Base-by-base conservation (phyloP, 2,329 filamentous ascomycete species). In the Cadophora sp. region DNA sequence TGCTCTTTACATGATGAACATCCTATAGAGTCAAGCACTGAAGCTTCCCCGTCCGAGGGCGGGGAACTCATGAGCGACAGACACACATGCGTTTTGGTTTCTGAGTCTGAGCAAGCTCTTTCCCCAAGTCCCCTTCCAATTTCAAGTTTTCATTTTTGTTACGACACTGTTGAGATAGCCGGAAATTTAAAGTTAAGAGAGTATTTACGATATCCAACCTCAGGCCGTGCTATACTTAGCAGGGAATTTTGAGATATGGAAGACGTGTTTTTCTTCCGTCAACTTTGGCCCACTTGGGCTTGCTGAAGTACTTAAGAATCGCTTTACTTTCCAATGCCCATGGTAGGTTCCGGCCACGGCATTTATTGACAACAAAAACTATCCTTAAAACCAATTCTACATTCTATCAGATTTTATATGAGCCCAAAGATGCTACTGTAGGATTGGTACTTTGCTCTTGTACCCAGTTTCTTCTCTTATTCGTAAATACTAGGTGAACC, bases 21-120 rank as follows among this genome's bases (percentile, higher is more conserved):
- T 85, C 86, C 91, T 84, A 94, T 94, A 97, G 94, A 97, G 94
- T 97, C 94, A 97, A 97, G 94, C 94, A 93, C 94, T 43, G 40
- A 16, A 19, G 4, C 5, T 43, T 4, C 5, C 16, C 40, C 40
- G 40, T 43, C 40, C 16, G 11, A 34, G 11, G 11, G 40, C 40
- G 40, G 40, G 12, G 40, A 16, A 43, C 5, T 16, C 40, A 43
- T 16, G 12, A 5, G 19, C 16, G 43, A 48, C 43, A 48, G 43
- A 48, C 43, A 48, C 43, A 22, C 6, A 48, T 22, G 19, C 43
- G 43, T 48, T 48, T 22, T 48, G 43, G 43, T 48, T 22, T 48
- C 43, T 48, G 43, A 48, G 19, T 9, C 46, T 69, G 40, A 43
- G 40, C 40, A 43, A 43, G 40, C 40, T 43, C 40, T 43, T 43